Base-by-base conservation (phyloP, 2,329 filamentous ascomycete species). In the Escovopsis sp. region DNA sequence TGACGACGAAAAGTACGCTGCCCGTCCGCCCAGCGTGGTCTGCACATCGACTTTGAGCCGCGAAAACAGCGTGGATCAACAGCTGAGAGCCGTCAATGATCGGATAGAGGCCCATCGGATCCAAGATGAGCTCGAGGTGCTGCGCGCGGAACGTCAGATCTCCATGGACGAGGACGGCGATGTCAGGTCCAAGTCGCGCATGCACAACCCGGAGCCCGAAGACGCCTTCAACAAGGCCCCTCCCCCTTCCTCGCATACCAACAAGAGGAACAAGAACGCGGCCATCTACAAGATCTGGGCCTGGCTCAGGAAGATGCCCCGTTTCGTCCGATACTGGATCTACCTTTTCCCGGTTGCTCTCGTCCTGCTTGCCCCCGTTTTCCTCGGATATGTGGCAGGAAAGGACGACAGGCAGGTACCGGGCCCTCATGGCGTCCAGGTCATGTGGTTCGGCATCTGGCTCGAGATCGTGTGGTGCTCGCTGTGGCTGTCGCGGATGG, bases 371-470 rank as follows among this genome's bases (percentile, higher is more conserved):
- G 55, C 65, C 7, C 66, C 66, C 1, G 54, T 68, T 8, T 48
- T 70, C 6, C 49, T 66, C 27, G 65, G 62, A 17, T 48, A 50
- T 12, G 56, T 58, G 21, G 60, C 51, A n/a, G 53, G 60, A 18
- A 45, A 56, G n/a, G 39, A 56, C 2, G 43, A 53, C 4, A 49
- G 51, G n/a, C 50, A 57, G 11, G 52, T 79, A 2, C 73, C 70
- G 11, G 69, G 68, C 6, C 70, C 79, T 3, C 85, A 85, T 1
- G 84, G 79, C 15, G 85, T 94, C 0, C 51, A 74, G 42, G 62
- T 94, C 31, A 62, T 85, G 40, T 96, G 88, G 88, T 94, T 96
- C 51, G 82, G 82, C 21, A 85, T 94, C 42, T 96, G 88, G 88
- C 68, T 94, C 14, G 83, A 94, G 55, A 84, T 94, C 29, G 69